Evolutionary conservation across 176 grass and related monocot genomes (phyloP).

Genomic region (Lolium multiflorum): DNA sequence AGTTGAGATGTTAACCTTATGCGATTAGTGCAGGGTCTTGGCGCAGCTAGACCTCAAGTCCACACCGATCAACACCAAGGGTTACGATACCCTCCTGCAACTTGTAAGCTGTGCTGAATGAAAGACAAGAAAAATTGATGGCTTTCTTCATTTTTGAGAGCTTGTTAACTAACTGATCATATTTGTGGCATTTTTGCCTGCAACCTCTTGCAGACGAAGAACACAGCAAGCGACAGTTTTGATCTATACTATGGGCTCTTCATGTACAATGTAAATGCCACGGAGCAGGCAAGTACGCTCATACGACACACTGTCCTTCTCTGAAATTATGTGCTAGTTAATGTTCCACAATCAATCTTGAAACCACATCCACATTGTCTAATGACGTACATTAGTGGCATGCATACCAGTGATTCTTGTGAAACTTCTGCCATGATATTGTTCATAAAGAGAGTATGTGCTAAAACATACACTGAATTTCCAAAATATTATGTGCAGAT

Average conservation of each 20-base stretch:
- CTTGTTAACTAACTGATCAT: not conserved
- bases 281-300: conserved; percentile 68
- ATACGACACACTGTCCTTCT: not conserved
- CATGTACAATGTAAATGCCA: conserved; percentile 79
- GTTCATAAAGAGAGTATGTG: not conserved
- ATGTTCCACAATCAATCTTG: no score
- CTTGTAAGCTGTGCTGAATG: conserved; percentile 55
- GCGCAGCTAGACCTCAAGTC: conserved; percentile 59
- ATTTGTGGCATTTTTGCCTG: not conserved
- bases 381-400: no score
- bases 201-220: conserved; percentile 45
- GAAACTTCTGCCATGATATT: not conserved
- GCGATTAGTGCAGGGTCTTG: conserved; percentile 56
- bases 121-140: not conserved
- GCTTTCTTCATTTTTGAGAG: not conserved
- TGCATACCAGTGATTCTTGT: not conserved
- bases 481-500: conserved; percentile 42
- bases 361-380: no score
- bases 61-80: conserved; percentile 81
- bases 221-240: conserved; percentile 67
- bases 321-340: conserved; percentile 17
- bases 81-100: conserved; percentile 65
- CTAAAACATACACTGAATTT: not conserved
- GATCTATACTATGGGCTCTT: conserved; percentile 77
- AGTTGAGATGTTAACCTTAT: not conserved